Conservation (phyloP, 2,329 filamentous ascomycete genomes). For the Byssoonygena ceratinophila region DNA sequence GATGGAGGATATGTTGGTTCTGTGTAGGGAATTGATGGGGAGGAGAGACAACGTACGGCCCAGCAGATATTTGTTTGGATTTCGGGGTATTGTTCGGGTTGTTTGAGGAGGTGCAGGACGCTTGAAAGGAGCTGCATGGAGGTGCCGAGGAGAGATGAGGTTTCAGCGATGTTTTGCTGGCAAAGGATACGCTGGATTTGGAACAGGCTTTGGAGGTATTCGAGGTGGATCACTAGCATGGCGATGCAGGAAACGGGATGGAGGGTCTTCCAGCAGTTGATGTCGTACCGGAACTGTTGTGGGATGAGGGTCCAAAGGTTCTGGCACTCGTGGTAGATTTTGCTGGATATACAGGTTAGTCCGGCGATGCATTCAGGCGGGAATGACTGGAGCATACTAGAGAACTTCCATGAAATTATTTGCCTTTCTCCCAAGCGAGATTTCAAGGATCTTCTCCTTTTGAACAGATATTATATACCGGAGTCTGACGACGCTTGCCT, state of each 20-base stretch:
- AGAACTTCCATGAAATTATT: conserved; percentile 11
- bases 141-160: conserved; percentile 18
- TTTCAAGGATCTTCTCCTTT: conserved; percentile 20
- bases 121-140: conserved; percentile 20
- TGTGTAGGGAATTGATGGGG: not conserved
- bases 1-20: not conserved
- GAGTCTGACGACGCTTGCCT: conserved; percentile 19
- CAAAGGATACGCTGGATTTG: conserved; percentile 21
- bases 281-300: conserved; percentile 17
- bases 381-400: conserved; percentile 3
- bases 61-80: conserved; percentile 16
- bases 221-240: conserved; percentile 18
- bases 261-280: conserved; percentile 13
- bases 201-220: conserved; percentile 19
- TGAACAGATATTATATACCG: conserved; percentile 19
- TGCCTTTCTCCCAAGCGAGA: conserved; percentile 17
- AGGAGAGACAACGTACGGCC: conserved; percentile 17
- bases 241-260: conserved; percentile 13
- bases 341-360: conserved; percentile 10
- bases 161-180: conserved; percentile 15
- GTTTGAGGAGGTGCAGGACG: conserved; percentile 19
- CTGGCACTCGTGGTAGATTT: conserved; percentile 17
- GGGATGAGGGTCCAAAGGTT: conserved; percentile 18
- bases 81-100: conserved; percentile 12
- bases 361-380: not conserved